phyloP scores from a whole-genome alignment of 768 basidiomycete genomes.

The Russula sp. region DNA sequence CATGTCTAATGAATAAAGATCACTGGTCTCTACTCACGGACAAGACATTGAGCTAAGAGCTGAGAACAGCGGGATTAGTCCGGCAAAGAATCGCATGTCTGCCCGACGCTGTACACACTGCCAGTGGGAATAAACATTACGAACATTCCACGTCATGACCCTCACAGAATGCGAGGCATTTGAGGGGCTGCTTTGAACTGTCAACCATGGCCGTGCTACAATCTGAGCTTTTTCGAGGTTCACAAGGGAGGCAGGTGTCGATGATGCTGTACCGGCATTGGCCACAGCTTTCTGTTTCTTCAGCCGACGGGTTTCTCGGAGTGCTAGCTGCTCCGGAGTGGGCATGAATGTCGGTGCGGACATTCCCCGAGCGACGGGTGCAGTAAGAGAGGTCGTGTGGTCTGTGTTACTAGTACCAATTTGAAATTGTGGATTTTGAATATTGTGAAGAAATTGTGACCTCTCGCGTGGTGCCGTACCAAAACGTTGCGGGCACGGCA shows the following conservation, averaged over 20 bases:
- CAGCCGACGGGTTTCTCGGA: constrained; percentile 41
- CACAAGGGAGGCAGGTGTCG: constrained; percentile 16
- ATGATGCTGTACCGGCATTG: neutral
- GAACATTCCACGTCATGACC: constrained; percentile 80
- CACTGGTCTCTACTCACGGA: constrained; percentile 49
- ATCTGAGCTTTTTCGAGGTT: constrained; percentile 26
- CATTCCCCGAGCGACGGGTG: neutral
- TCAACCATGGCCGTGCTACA: constrained; percentile 36
- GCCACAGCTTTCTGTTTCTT: constrained; percentile 40
- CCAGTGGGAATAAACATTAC: constrained; percentile 31
- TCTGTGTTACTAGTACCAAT: no score
- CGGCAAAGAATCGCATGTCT: neutral
- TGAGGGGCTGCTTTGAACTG: constrained; percentile 21
- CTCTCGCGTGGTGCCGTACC: neutral
- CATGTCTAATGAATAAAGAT: neutral
- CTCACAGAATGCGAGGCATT: constrained; percentile 32
- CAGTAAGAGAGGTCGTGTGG: neutral
- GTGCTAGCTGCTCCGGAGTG: constrained; percentile 52
- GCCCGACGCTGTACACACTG: neutral
- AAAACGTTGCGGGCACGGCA: neutral
- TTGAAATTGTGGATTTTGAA: neutral
- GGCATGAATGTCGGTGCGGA: constrained; percentile 28
- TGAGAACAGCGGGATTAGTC: constrained; percentile 29
- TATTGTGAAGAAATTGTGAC: neutral
- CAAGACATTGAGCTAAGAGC: constrained; percentile 73